Conservation (phyloP, 2,329 filamentous ascomycete species). For the Nothophaeocryptopus gaeumannii region DNA sequence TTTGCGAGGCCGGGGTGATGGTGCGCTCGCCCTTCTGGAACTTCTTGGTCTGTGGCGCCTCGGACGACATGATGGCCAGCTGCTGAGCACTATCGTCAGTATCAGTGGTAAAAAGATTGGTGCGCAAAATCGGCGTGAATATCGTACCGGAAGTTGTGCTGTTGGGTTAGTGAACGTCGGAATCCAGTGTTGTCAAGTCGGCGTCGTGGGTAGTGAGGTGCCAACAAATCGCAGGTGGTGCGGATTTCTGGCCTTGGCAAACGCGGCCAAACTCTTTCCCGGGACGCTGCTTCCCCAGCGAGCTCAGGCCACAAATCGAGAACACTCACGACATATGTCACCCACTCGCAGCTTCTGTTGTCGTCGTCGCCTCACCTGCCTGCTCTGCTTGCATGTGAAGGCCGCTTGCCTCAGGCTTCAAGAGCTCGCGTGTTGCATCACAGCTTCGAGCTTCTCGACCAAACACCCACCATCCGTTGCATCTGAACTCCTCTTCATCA, state of each 20-base stretch:
- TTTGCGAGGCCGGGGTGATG: constrained; percentile 81
- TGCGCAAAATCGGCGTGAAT: too few species aligned
- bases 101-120: too few species aligned
- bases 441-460: not conserved
- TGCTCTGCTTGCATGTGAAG: not conserved
- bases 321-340: too few species aligned
- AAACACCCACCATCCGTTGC: not conserved
- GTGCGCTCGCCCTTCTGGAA: constrained; percentile 95
- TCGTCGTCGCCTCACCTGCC: not conserved
- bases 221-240: too few species aligned
- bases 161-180: not conserved
- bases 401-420: not conserved
- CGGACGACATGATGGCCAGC: constrained; percentile 31
- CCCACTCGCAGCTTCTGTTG: too few species aligned
- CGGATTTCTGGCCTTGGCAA: too few species aligned
- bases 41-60: constrained; percentile 69
- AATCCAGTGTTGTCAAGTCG: too few species aligned
- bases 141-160: constrained; percentile 2
- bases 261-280: too few species aligned
- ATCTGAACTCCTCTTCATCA: not conserved
- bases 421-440: not conserved
- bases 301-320: not conserved
- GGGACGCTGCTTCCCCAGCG: too few species aligned
- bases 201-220: too few species aligned
- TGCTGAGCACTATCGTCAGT: too few species aligned